Base-by-base conservation (phyloP, 805 yeast genomes). In the Candida easanensis region DNA sequence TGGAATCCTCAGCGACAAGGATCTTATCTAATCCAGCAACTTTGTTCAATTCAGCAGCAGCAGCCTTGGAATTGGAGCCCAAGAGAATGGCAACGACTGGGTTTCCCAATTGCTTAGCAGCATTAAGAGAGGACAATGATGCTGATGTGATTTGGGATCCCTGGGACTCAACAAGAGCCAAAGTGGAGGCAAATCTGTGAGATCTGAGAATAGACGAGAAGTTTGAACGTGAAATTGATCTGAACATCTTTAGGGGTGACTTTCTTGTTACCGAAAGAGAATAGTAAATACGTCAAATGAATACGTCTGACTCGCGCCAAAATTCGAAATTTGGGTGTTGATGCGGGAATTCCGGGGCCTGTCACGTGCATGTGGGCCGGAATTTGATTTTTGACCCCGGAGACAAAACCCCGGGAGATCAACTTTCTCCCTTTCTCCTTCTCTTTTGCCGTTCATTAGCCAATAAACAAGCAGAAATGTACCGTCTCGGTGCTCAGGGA, bases 51-150 rank as follows among this genome's bases (percentile, higher is more conserved):
- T 69, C 63, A 1, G 76, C 76, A 11, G 79, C 84, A 10, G 63
- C 65, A 48, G 65, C 57, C n/a, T 54, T 41, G 2, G 87, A 79
- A 3, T 75, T 63, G 3, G 82, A 62, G 5, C 97, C 97, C 8
- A 85, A 71, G 11, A 88, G 58, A 3, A 90, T 62, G 2, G 90
- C 96, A n/a, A 85, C 81, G 38, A 91, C 72, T 33, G 95, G 91
- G 56, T 82, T 76, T 7, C 88, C 87, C 35, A 90, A 66, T 54
- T 80, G 74, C 40, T 66, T 64, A 16, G 98, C 97, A 11, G 98
- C 98, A 11, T 79, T 69, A 27, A 90, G 60, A 1, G 90, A 73
- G 17, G 88, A 79, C 46, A 88, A 71, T 5, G 95, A 77, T 4
- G 86, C 77, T 11, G 93, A 78, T 2, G 84, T 65, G 40, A 87